Base-by-base conservation (phyloP, 1,284 basidiomycete genomes). In the Cryptococcus floricola region DNA sequence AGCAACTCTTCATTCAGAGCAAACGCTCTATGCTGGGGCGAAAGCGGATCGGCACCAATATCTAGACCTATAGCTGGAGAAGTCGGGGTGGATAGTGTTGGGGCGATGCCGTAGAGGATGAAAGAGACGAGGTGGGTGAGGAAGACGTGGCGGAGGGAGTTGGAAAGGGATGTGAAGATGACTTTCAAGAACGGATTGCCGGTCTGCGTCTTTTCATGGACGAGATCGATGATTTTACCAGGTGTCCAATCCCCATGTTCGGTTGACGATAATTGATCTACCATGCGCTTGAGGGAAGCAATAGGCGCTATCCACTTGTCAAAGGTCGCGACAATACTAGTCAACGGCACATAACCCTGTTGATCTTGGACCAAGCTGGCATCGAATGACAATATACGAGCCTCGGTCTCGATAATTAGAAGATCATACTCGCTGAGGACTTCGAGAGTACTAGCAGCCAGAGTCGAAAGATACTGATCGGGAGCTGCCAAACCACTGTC, bases 271-370 rank as follows among this genome's bases (percentile, higher is more conserved):
- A 92, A 73, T 43, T 84, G 81, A 12, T 83, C 79, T 49, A 88
- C 77, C 37, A 93, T 77, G 6, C 81, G 76, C 43, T 82, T 80
- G 18, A 93, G 80, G 3, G 87, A 83, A 18, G 83, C 81, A 48
- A 93, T 79, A 16, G 89, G 89, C 9, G 87, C 85, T 64, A 90
- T 87, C 91, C 91, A 93, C 69, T 83, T 83, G 19, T 87, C 82
- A 70, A 93, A 92, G 6, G 83, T 83, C 3, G 91, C 88, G 48
- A 87, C 83, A 51, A 93, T 77, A 6, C 86, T 85, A 0, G 90
- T 88, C 31, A 93, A 78, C 0, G 90, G 89, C 2, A 93, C 89
- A 68, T 88, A 91, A 5, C 65, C 66, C 23, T 48, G 44, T 9
- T 56, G 86, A 85, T 43, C 87, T 81, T 54, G 84, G 83, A 93